phyloP scores from a whole-genome alignment of 1,284 basidiomycete species.

The Trichosporon sp. region DNA sequence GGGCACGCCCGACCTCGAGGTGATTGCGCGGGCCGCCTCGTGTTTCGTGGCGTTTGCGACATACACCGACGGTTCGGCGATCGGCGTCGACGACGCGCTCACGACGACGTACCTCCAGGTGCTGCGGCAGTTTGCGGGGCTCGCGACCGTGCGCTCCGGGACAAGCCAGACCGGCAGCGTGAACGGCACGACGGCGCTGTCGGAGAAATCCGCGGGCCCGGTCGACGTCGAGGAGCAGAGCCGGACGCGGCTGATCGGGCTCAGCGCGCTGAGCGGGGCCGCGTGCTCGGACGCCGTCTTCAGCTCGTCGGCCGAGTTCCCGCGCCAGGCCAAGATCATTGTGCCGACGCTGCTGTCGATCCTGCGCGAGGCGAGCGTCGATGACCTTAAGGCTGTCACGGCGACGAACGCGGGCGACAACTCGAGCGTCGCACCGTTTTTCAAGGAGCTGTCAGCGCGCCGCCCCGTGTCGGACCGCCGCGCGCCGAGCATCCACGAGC shows the following conservation, averaged over 20 bases:
- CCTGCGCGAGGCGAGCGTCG: slow-evolving; percentile 61
- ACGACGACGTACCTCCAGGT: slow-evolving; percentile 68
- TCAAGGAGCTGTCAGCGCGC: slow-evolving; percentile 66
- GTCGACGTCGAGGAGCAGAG: slow-evolving; percentile 34
- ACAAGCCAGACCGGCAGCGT: slow-evolving; percentile 58
- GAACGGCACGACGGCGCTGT: slow-evolving; percentile 26
- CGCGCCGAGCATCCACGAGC: slow-evolving; percentile 78
- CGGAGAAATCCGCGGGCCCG: slow-evolving; percentile 23
- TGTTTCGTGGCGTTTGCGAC: slow-evolving; percentile 91
- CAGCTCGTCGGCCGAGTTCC: slow-evolving; percentile 68
- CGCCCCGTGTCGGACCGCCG: slow-evolving; percentile 70
- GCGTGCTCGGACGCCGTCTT: slow-evolving; percentile 81
- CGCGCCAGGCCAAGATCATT: slow-evolving; percentile 65
- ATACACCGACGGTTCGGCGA: slow-evolving; percentile 75
- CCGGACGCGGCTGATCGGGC: slow-evolving; percentile 78
- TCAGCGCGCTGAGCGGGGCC: slow-evolving; percentile 75
- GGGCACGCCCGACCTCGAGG: slow-evolving; percentile 65
- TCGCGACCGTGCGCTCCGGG: slow-evolving; percentile 59
- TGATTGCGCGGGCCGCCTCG: slow-evolving; percentile 72
- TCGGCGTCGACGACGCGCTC: slow-evolving; percentile 68
- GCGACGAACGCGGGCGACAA: slow-evolving; percentile 49
- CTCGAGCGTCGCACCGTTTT: slow-evolving; percentile 58
- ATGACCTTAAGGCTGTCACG: slow-evolving; percentile 64
- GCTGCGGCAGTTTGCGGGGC: slow-evolving; percentile 63
- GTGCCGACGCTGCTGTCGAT: slow-evolving; percentile 70